Evolutionary conservation across 805 yeast genomes (phyloP), one percentile per base, ranked within the genome.

Genomic region (Zygosaccharomyces lentus): DNA sequence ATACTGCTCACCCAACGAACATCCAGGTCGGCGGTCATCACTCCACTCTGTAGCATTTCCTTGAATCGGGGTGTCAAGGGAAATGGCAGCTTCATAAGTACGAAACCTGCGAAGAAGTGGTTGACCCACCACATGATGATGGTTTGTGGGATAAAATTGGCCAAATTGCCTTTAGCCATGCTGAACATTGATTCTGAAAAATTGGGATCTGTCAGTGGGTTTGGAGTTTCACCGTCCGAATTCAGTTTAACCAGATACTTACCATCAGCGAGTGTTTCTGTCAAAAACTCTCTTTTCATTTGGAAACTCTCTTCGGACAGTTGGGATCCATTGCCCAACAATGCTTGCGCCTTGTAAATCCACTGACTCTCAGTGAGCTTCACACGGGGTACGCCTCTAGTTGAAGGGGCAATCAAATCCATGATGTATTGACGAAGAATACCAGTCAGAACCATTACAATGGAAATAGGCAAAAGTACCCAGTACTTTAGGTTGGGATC

Each of bases 81-180:
- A 69, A 93, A 93, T 13, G 99, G 99, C 44, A 93, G 71, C 61
- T 80, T 80, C 85, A 85, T 85, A 40, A 88, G 78, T 12, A 90
- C 82, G 52, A 89, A 88, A 0, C 97, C 97, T 10, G 91, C 87
- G 65, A 88, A 93, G 69, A 91, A 90, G 58, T 81, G 86, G 59
- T 87, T 87, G 50, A 91, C 91, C 96, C 97, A 93, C 59, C 89
- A 88, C 96, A 93, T 90, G 53, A 90, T 84, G 32, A 90, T 65
- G 0, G 96, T 87, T 68, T 93, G 98, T 1, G 98, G 97, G 15
- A 89, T 77, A 62, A 82, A 87, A 66, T 81, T 87, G 60, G 90
- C 82, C 52, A 88, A 69, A 61, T 88, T 90, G 7, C 84, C 82
- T 61, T 88, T 88, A 48, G 89, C 77, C 82, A 87, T 82, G 39